These are phyloP conservation scores for Corrigiola litoralis DNA, from an alignment of 179 eudicot genomes.

Conservation along the genomic window DNA sequence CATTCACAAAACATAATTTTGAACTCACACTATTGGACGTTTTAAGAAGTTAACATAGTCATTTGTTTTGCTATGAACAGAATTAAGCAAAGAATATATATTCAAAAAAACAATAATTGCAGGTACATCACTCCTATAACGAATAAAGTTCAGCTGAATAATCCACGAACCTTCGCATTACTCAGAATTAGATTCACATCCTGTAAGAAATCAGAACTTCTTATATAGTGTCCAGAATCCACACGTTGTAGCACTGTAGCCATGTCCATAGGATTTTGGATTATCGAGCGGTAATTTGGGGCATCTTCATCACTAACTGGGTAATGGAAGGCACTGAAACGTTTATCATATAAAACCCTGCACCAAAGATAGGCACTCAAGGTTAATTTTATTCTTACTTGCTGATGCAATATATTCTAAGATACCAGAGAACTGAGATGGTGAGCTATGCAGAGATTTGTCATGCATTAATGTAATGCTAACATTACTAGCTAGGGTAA, in stretches of 20 bases:
- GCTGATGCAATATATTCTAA: too few species aligned
- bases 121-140: too few species aligned
- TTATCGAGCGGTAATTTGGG: conserved; percentile 84
- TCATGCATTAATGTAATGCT: too few species aligned
- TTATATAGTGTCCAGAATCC: conserved; percentile 80
- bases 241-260: conserved; percentile 90
- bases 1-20: not conserved
- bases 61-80: too few species aligned
- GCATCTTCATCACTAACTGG: conserved; percentile 98
- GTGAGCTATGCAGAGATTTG: too few species aligned
- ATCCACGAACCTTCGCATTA: conserved; percentile 75
- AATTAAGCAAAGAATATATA: not conserved
- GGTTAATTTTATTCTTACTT: too few species aligned
- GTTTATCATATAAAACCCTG: conserved; percentile 95
- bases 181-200: conserved; percentile 86
- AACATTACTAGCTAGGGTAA: too few species aligned
- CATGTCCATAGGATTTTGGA: conserved; percentile 95
- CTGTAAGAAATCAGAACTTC: conserved; percentile 68
- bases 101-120: too few species aligned
- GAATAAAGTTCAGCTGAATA: not conserved
- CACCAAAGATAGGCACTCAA: conserved; percentile 22
- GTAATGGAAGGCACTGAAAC: conserved; percentile 88
- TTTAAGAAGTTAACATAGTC: not conserved
- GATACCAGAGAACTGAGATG: too few species aligned
- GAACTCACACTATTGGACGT: not conserved